Evolutionary conservation across 2,329 filamentous ascomycete genomes (phyloP).

Genomic region (Sporothrix humicola): DNA sequence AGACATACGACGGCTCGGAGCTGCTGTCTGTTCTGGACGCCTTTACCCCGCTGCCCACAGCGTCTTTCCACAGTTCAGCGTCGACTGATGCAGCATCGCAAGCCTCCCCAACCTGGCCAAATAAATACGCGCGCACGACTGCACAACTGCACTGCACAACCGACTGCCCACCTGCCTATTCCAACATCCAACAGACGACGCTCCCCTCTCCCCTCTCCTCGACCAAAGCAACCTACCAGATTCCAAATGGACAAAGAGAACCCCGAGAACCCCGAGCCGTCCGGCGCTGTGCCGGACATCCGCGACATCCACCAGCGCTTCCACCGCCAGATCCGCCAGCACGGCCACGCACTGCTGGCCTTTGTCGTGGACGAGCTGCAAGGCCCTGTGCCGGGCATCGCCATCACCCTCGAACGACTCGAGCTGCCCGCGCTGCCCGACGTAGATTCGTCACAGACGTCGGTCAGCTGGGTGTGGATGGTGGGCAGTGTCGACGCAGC

Average conservation of each 20-base stretch:
- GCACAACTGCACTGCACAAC: background rate
- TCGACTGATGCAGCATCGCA: background rate
- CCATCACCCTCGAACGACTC: slow-evolving; percentile 23
- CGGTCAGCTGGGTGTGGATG: slow-evolving; percentile 19
- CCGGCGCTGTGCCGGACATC: background rate
- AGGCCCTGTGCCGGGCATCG: slow-evolving; percentile 13
- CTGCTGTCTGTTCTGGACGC: background rate
- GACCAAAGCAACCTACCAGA: background rate
- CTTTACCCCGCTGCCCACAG: slow-evolving; percentile 3
- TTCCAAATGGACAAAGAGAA: slow-evolving; percentile 1
- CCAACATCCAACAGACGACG: slow-evolving; percentile 1
- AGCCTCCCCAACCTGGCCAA: slow-evolving; percentile 3
- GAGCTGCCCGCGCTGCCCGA: slow-evolving; percentile 6
- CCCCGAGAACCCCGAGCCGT: slow-evolving; percentile 2
- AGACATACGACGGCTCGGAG: background rate
- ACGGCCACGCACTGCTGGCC: slow-evolving; percentile 10
- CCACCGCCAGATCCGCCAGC: slow-evolving; percentile 22
- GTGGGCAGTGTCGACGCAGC: slow-evolving; percentile 16
- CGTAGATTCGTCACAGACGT: background rate
- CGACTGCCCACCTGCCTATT: slow-evolving; percentile 6
- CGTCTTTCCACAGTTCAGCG: background rate
- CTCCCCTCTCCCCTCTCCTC: slow-evolving; percentile 3
- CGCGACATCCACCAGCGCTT: slow-evolving; percentile 15
- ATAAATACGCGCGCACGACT: slow-evolving; percentile 7
- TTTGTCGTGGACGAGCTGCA: slow-evolving; percentile 20